Evolutionary conservation across 345 rosid species (phyloP).

Genomic region (Hibiscus trionum): DNA sequence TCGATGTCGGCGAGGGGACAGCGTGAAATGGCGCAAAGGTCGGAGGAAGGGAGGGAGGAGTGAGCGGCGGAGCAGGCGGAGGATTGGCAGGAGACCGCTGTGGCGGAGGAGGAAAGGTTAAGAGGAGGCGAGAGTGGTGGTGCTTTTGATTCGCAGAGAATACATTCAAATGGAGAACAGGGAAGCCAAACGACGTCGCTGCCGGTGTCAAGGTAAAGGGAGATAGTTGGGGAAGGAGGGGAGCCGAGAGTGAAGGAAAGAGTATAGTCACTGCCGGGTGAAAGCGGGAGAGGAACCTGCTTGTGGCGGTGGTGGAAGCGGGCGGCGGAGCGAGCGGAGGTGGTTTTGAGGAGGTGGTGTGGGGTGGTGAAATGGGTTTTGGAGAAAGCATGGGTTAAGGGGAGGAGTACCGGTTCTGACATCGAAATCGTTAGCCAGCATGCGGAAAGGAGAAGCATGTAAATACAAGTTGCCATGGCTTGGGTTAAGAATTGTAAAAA

Average conservation of each 20-base stretch:
- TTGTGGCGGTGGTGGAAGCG: slow-evolving; percentile 51
- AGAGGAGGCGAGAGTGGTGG: slow-evolving; percentile 30
- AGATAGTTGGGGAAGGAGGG: slow-evolving; percentile 40
- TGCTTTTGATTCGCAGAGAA: slow-evolving; percentile 66
- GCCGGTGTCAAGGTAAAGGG: slow-evolving; percentile 91
- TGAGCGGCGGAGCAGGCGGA: slow-evolving; percentile 80
- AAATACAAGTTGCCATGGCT: slow-evolving; percentile 30
- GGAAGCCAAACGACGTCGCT: slow-evolving; percentile 98
- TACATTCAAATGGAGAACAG: slow-evolving; percentile 77
- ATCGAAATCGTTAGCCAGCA: slow-evolving; percentile 18
- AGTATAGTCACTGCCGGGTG: slow-evolving; percentile 84
- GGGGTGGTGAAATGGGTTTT: slow-evolving; percentile 43
- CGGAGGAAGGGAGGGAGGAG: slow-evolving; percentile 53
- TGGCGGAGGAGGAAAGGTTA: slow-evolving; percentile 41
- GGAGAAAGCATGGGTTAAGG: slow-evolving; percentile 65
- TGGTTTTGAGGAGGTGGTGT: slow-evolving; percentile 72
- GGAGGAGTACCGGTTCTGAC: slow-evolving; percentile 27
- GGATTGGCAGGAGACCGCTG: slow-evolving; percentile 50
- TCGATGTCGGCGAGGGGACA: slow-evolving; percentile 83
- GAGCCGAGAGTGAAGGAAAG: slow-evolving; percentile 53
- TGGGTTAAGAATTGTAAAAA: neutral
- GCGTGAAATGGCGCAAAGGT: slow-evolving; percentile 71
- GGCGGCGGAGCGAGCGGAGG: slow-evolving; percentile 60
- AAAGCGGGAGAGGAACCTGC: slow-evolving; percentile 76
- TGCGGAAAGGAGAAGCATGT: slow-evolving; percentile 19